phyloP scores from a whole-genome alignment of 2,329 filamentous ascomycete genomes.

The Blastomyces parvus region DNA sequence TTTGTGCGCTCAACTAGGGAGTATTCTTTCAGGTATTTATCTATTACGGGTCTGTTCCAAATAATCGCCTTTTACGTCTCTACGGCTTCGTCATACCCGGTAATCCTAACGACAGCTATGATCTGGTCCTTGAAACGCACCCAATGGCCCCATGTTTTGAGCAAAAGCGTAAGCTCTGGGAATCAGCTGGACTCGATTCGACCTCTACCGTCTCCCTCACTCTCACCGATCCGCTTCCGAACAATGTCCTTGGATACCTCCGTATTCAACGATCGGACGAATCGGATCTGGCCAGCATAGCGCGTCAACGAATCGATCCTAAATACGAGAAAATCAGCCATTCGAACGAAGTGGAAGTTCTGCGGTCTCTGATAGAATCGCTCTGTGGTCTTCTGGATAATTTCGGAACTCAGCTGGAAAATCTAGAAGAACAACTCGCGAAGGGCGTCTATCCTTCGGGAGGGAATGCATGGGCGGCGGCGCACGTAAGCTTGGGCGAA shows the following conservation, averaged over 20 bases:
- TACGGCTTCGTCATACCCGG: slow-evolving; percentile 31
- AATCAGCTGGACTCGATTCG: slow-evolving; percentile 25
- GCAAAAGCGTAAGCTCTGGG: slow-evolving; percentile 30
- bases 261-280: slow-evolving; percentile 28
- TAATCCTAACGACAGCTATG: slow-evolving; percentile 31
- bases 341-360: slow-evolving; percentile 26
- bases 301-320: slow-evolving; percentile 17
- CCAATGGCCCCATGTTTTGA: slow-evolving; percentile 27
- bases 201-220: slow-evolving; percentile 28
- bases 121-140: slow-evolving; percentile 29
- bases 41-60: slow-evolving; percentile 27
- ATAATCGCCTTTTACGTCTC: slow-evolving; percentile 31
- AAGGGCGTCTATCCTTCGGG: slow-evolving; percentile 25
- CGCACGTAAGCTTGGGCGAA: slow-evolving; percentile 24
- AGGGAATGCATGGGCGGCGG: slow-evolving; percentile 30
- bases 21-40: slow-evolving; percentile 26
- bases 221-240: slow-evolving; percentile 27
- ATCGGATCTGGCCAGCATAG: slow-evolving; percentile 23
- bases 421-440: slow-evolving; percentile 25
- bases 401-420: slow-evolving; percentile 26
- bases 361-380: slow-evolving; percentile 27
- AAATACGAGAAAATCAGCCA: slow-evolving; percentile 23
- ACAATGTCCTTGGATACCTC: slow-evolving; percentile 28
- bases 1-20: slow-evolving; percentile 13
- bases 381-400: slow-evolving; percentile 23